Conservation (phyloP, 768 basidiomycete species). For the Lepiota venenata region DNA sequence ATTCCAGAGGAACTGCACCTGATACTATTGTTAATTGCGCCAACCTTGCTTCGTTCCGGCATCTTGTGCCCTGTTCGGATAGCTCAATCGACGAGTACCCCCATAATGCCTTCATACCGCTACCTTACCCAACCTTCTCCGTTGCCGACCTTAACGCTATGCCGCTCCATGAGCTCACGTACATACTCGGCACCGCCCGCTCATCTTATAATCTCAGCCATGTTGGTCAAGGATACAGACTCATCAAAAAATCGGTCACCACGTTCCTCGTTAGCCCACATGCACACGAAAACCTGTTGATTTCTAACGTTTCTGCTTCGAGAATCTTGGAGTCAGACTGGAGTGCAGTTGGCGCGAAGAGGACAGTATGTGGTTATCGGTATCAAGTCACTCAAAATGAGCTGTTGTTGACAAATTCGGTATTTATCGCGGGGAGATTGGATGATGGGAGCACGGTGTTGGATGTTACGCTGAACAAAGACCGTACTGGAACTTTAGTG, state of each 20-base stretch:
- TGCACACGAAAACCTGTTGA: conserved; percentile 31
- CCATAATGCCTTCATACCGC: conserved; percentile 36
- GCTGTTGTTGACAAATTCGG: conserved; percentile 30
- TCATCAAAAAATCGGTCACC: conserved; percentile 19
- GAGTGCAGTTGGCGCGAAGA: conserved; percentile 27
- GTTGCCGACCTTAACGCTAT: conserved; percentile 28
- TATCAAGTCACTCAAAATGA: conserved; percentile 34
- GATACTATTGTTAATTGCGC: conserved; percentile 30
- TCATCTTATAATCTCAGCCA: conserved; percentile 23
- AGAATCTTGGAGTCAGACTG: conserved; percentile 38
- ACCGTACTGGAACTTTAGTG: conserved; percentile 24
- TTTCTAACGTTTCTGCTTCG: conserved; percentile 39
- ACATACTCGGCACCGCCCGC: conserved; percentile 17
- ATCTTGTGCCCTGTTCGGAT: conserved; percentile 19
- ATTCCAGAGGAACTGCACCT: conserved; percentile 26
- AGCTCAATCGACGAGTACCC: conserved; percentile 25
- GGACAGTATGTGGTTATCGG: conserved; percentile 35
- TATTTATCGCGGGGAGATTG: conserved; percentile 36
- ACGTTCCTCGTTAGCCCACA: conserved; percentile 30
- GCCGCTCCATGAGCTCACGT: conserved; percentile 25
- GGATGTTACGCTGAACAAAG: conserved; percentile 32
- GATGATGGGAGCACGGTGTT: conserved; percentile 35
- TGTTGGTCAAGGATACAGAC: conserved; percentile 26
- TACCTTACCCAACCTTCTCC: conserved; percentile 37
- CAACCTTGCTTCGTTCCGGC: conserved; percentile 36